Conservation (phyloP, 2,329 filamentous ascomycete species). For the Penicillium crustosum region DNA sequence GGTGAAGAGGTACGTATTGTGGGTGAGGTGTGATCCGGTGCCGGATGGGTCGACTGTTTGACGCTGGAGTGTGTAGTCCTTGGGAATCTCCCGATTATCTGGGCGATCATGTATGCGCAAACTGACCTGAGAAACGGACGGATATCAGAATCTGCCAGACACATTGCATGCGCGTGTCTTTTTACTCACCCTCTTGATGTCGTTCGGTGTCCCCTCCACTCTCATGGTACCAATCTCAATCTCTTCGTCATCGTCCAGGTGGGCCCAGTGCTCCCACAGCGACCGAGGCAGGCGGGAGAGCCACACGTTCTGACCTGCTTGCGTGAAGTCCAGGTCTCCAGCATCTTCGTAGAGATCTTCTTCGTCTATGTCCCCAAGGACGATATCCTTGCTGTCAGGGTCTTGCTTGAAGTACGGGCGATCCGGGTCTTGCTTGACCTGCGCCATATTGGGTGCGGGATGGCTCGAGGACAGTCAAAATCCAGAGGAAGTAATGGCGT, state of each 20-base stretch:
- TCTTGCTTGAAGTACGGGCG: slow-evolving; percentile 43
- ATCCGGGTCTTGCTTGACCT: slow-evolving; percentile 45
- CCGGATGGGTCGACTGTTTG: slow-evolving; percentile 53
- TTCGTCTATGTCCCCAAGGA: slow-evolving; percentile 48
- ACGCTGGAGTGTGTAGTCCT: slow-evolving; percentile 80
- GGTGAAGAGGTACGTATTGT: slow-evolving; percentile 88
- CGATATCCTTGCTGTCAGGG: slow-evolving; percentile 41
- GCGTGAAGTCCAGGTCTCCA: slow-evolving; percentile 61
- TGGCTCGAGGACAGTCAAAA: background rate
- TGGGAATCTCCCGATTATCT: slow-evolving; percentile 73
- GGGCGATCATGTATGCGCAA: slow-evolving; percentile 66
- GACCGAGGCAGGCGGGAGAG: slow-evolving; percentile 76
- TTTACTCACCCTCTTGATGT: slow-evolving; percentile 48
- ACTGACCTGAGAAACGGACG: slow-evolving; percentile 57
- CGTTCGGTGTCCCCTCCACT: slow-evolving; percentile 56
- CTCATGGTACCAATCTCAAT: slow-evolving; percentile 76
- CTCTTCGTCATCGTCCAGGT: slow-evolving; percentile 76
- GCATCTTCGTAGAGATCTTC: slow-evolving; percentile 71
- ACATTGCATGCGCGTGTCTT: background rate
- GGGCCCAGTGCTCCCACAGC: slow-evolving; percentile 76
- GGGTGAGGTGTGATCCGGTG: slow-evolving; percentile 51
- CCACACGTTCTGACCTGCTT: slow-evolving; percentile 56
- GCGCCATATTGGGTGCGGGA: slow-evolving; percentile 28
- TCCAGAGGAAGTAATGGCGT: no score
- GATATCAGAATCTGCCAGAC: slow-evolving; percentile 19